phyloP scores from a whole-genome alignment of 2,329 filamentous ascomycete genomes.

The Cercospora sp. region DNA sequence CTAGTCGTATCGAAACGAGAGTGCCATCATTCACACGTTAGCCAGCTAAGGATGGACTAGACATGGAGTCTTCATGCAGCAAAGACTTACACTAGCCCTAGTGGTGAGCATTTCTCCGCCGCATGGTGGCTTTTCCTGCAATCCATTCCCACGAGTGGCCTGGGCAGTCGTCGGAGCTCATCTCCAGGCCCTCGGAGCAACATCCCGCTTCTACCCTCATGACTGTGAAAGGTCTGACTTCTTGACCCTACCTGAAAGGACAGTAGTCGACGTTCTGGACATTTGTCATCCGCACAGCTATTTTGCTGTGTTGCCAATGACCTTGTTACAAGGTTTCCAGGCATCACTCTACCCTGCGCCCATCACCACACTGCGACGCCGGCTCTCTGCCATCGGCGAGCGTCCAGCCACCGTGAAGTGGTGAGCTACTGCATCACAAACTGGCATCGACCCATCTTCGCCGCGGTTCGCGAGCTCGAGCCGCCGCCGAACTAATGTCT shows the following conservation, averaged over 20 bases:
- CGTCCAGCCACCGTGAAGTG: not conserved
- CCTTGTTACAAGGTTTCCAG: not conserved
- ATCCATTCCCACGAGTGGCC: not conserved
- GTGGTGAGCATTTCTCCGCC: conserved; percentile 1
- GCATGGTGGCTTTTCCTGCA: conserved; percentile 6
- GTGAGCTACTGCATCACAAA: not conserved
- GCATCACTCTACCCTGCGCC: not conserved
- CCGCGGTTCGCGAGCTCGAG: not conserved
- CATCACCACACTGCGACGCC: not conserved
- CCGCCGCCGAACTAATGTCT: not conserved
- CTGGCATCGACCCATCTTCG: not conserved
- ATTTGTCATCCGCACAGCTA: not conserved
- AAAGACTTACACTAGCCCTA: not conserved
- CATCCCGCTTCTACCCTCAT: not conserved
- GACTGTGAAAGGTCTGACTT: not conserved
- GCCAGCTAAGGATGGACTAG: not conserved
- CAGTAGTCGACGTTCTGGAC: not conserved
- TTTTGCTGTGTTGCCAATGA: not conserved
- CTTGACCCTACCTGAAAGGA: not conserved
- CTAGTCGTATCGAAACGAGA: not conserved
- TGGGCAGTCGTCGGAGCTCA: not conserved
- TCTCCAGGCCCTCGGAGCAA: conserved; percentile 3
- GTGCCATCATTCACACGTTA: not conserved
- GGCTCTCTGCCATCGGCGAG: not conserved
- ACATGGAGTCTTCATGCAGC: not conserved